Evolutionary conservation across 805 yeast genomes (phyloP), one percentile per base, ranked within the genome.

Genomic region (Dipodascus albidus): DNA sequence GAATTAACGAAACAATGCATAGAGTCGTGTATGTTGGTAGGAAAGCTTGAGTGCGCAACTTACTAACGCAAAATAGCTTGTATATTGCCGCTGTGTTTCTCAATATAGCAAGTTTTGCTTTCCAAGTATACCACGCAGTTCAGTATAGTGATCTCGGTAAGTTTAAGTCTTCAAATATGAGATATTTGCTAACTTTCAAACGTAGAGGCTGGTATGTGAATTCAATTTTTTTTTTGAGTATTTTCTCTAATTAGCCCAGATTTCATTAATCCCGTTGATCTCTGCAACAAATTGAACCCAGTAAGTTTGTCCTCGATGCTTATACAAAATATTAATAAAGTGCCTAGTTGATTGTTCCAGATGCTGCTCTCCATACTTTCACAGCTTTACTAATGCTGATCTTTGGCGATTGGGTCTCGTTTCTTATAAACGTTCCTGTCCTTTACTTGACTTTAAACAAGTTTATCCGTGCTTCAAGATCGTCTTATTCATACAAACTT

Each of bases 181-280:
- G n/a, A n/a, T n/a, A n/a, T n/a, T n/a, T n/a, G 11, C 33, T 27
- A 27, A 27, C 33, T 6, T 11, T 14, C 4, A 11, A 11, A 14
- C n/a, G 4, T 38, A 38, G 44, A 38, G 44, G 17, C 44, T 38
- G 44, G 44, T 38, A 38, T 38, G 44, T 38, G 9, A 27, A 27
- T 27, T 6, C 11, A 11, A 27, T 27, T 6, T 11, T 27, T 6
- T 11, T 14, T 20, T 17, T 17, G 47, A 14, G 19, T 20, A 41
- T 8, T 41, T 6, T 6, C 47, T 17, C 47, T n/a, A n/a, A 8
- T 62, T 22, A 64, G 87, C 71, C 83, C 90, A 65, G 99, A 93
- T 70, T 93, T 90, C 76, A 90, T 91, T 73, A 93, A 91, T 70
- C 98, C 98, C 54, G 88, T 91, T 67, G 98, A 91, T 72, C 77